phyloP scores from a whole-genome alignment of 176 grass and related monocot species.

The Aegilops umbellulata region DNA sequence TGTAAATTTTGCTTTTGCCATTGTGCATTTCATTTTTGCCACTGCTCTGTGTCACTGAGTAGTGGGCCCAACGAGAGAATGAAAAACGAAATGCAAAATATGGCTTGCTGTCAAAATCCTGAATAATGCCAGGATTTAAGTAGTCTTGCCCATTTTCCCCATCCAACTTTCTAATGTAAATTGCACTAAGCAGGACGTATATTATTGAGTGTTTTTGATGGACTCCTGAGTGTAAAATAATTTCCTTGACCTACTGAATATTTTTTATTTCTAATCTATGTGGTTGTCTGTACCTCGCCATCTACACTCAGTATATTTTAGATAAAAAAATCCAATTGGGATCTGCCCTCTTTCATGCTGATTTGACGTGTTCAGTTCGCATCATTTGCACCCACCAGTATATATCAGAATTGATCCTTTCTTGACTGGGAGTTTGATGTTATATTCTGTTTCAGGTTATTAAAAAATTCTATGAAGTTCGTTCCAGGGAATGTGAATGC shows the following conservation, averaged over 20 bases:
- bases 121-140: background rate
- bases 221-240: conserved; percentile 5
- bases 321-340: background rate
- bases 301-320: conserved; percentile 3
- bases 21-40: background rate
- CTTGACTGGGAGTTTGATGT: conserved; percentile 14
- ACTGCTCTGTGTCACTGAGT: background rate
- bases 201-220: background rate
- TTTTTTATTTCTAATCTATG: conserved; percentile 6
- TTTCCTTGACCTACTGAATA: background rate
- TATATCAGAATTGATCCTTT: background rate
- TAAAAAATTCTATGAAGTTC: conserved; percentile 78
- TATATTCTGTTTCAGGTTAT: conserved; percentile 66
- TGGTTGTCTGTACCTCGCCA: conserved; percentile 14
- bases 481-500: conserved; percentile 51
- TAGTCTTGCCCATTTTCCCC: background rate
- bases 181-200: background rate
- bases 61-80: background rate
- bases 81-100: conserved; percentile 3
- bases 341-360: background rate
- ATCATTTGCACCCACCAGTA: background rate
- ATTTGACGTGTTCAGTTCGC: background rate
- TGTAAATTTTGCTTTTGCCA: background rate
- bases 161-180: conserved; percentile 4
- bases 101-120: background rate